These are phyloP conservation scores for Musa beccarii DNA, from an alignment of 176 grass and related monocot genomes.

Conservation along the genomic window DNA sequence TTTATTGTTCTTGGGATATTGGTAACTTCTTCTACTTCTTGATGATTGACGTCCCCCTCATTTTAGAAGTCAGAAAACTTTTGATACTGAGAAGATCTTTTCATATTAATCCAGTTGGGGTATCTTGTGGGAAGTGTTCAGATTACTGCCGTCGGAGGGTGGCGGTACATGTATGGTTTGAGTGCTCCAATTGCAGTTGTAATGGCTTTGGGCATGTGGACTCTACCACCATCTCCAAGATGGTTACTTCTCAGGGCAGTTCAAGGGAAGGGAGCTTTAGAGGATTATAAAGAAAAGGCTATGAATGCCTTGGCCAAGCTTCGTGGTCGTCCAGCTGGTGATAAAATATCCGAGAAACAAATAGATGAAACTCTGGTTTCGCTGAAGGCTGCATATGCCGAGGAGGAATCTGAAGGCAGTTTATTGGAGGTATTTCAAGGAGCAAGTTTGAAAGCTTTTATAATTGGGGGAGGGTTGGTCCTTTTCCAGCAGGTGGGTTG, in stretches of 20 bases:
- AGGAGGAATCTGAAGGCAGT: constrained; percentile 59
- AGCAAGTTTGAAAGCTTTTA: constrained; percentile 91
- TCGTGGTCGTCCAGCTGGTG: constrained; percentile 44
- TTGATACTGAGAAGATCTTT: not conserved
- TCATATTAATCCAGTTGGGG: constrained; percentile 50
- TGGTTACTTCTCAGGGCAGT: constrained; percentile 87
- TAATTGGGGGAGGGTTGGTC: constrained; percentile 86
- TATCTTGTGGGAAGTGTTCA: constrained; percentile 72
- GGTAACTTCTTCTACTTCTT: constrained; percentile 25
- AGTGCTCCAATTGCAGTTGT: constrained; percentile 62
- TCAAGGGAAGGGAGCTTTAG: constrained; percentile 61
- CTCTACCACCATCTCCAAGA: constrained; percentile 67
- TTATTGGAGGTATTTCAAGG: constrained; percentile 80
- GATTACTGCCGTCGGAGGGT: constrained; percentile 68
- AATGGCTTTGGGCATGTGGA: constrained; percentile 80
- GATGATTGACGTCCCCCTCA: not conserved
- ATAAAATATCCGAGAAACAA: constrained; percentile 51
- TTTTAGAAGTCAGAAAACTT: constrained; percentile 7
- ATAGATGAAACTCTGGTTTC: constrained; percentile 64
- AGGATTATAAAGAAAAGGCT: constrained; percentile 72
- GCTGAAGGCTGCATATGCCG: constrained; percentile 64
- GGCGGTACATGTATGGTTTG: constrained; percentile 91
- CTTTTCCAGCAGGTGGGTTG: constrained; percentile 82
- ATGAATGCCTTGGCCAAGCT: constrained; percentile 50
- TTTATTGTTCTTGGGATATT: constrained; percentile 96